Evolutionary conservation across 306 rosid genomes (phyloP).

Genomic region (Prinsepia uniflora): DNA sequence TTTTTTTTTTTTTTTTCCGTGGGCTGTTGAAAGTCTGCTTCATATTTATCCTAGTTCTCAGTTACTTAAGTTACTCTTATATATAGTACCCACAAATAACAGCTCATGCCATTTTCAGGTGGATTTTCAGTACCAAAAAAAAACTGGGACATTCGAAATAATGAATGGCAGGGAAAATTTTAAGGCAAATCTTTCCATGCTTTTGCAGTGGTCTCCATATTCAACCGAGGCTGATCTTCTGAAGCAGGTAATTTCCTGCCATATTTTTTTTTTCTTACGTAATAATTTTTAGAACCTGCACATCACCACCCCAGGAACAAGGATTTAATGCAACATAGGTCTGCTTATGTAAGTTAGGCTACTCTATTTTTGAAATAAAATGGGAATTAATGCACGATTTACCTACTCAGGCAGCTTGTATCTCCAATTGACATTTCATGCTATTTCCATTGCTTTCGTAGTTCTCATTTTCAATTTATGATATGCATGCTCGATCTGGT

Average conservation of each 20-base stretch:
- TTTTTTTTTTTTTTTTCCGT: slow-evolving; percentile 3
- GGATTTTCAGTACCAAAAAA: slow-evolving; percentile 54
- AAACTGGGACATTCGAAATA: slow-evolving; percentile 42
- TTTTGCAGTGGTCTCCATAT: slow-evolving; percentile 86
- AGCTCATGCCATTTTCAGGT: slow-evolving; percentile 54
- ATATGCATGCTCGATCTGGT: not conserved
- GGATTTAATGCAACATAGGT: not conserved
- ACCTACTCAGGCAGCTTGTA: not conserved
- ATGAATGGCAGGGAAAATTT: slow-evolving; percentile 65
- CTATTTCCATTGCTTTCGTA: not conserved
- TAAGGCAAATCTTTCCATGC: slow-evolving; percentile 53
- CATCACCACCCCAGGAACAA: not conserved
- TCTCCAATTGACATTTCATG: not conserved
- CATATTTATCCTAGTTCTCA: not conserved
- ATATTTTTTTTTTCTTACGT: not conserved
- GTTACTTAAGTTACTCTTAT: not conserved
- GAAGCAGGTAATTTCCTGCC: slow-evolving; percentile 54
- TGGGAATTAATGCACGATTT: not conserved
- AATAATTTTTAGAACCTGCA: not conserved
- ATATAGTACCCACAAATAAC: not conserved
- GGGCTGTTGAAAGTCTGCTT: slow-evolving; percentile 20
- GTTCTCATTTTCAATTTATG: not conserved
- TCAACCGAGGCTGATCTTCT: slow-evolving; percentile 80
- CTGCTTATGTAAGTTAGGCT: not conserved
- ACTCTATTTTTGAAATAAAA: slow-evolving; percentile 1